Evolutionary conservation across 2,329 filamentous ascomycete genomes (phyloP).

Genomic region (Claviceps lovelessii): DNA sequence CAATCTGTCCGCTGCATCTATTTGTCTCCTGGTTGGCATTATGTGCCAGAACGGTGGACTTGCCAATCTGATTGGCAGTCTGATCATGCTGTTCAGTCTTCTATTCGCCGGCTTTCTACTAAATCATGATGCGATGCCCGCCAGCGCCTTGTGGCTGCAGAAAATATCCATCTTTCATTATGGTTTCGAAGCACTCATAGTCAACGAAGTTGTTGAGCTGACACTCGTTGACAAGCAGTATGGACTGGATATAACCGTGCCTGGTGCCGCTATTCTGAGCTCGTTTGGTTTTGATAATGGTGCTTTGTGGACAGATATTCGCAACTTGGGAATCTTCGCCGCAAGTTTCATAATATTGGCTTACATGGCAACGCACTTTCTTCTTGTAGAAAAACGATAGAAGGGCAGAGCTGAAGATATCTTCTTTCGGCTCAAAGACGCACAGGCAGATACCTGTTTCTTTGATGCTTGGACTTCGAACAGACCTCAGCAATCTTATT

Average conservation of each 20-base stretch:
- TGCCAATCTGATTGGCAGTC: constrained; percentile 80
- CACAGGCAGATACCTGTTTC: not conserved
- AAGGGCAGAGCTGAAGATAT: constrained; percentile 9
- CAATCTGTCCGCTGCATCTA: constrained; percentile 83
- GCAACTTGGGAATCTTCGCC: constrained; percentile 70
- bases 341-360: constrained; percentile 74
- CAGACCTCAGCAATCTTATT: not conserved
- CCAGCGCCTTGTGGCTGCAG: constrained; percentile 78
- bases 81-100: constrained; percentile 95
- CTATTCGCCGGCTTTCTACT: constrained; percentile 87
- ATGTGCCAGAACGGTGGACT: constrained; percentile 84
- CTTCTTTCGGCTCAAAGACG: not conserved
- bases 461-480: not conserved
- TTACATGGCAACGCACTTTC: constrained; percentile 81
- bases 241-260: constrained; percentile 89
- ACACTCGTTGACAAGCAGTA: constrained; percentile 90
- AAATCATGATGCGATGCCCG: constrained; percentile 86
- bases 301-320: constrained; percentile 72
- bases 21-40: constrained; percentile 93
- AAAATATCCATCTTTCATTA: constrained; percentile 95
- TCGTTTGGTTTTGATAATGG: constrained; percentile 87
- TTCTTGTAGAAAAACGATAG: constrained; percentile 68
- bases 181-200: constrained; percentile 87
- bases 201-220: constrained; percentile 87
- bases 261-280: constrained; percentile 83